Evolutionary conservation across 2,329 filamentous ascomycete genomes (phyloP).

Genomic region (Hypoxylon rubiginosum): DNA sequence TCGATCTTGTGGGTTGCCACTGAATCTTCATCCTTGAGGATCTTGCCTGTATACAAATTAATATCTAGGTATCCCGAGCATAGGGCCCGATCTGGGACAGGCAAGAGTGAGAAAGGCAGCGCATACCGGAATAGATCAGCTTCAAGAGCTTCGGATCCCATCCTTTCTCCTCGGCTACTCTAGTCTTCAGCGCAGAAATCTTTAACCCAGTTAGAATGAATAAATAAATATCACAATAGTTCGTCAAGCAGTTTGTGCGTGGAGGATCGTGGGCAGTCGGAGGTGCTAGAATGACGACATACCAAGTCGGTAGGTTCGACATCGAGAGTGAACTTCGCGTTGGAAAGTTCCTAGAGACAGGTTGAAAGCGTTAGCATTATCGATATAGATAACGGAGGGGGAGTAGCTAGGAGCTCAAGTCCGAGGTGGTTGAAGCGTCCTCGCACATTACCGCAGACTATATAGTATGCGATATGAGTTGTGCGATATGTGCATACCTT

Average conservation of each 20-base stretch:
- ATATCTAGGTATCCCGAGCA: constrained; percentile 18
- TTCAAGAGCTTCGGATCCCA: constrained; percentile 94
- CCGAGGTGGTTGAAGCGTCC: background rate
- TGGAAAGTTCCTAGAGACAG: constrained; percentile 86
- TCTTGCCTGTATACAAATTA: constrained; percentile 80
- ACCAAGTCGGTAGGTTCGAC: constrained; percentile 93
- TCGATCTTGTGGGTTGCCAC: constrained; percentile 98
- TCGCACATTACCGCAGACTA: no score
- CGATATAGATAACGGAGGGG: constrained; percentile 1
- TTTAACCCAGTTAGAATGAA: constrained; percentile 57
- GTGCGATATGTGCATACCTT: constrained; percentile 62
- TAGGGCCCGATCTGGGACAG: constrained; percentile 2
- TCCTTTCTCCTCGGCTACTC: constrained; percentile 91
- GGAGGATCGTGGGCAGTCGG: constrained; percentile 25
- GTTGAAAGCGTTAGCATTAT: constrained; percentile 29
- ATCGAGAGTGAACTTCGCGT: constrained; percentile 97
- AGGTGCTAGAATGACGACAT: constrained; percentile 60
- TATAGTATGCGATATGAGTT: no score
- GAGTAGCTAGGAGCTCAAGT: background rate
- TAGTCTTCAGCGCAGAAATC: constrained; percentile 92
- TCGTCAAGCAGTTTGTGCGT: constrained; percentile 20
- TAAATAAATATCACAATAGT: constrained; percentile 15
- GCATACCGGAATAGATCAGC: constrained; percentile 95
- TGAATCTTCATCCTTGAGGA: constrained; percentile 96
- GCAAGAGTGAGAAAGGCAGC: constrained; percentile 18